Conservation (phyloP, 2,329 filamentous ascomycete species). For the Botrytis fabae region DNA sequence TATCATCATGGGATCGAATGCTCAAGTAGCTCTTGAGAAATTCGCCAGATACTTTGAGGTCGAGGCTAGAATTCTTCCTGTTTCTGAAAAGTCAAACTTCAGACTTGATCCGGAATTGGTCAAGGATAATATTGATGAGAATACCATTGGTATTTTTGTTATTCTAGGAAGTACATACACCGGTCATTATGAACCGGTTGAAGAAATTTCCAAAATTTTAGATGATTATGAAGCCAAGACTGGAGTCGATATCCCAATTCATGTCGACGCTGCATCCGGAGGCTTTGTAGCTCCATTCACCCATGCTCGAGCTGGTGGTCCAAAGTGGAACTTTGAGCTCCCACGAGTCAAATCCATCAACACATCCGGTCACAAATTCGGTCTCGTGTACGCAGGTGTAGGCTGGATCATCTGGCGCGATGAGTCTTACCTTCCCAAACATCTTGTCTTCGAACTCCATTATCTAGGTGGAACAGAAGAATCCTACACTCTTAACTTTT, state of each 20-base stretch:
- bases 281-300: conserved; percentile 64
- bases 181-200: conserved; percentile 71
- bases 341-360: conserved; percentile 68
- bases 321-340: conserved; percentile 64
- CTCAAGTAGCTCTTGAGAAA: conserved; percentile 72
- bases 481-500: conserved; percentile 72
- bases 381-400: conserved; percentile 65
- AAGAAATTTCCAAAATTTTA: conserved; percentile 64
- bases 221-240: conserved; percentile 62
- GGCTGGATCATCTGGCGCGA: conserved; percentile 73
- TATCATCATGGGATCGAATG: conserved; percentile 73
- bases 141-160: conserved; percentile 74
- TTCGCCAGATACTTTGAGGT: conserved; percentile 75
- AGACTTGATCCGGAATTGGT: conserved; percentile 64
- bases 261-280: conserved; percentile 62
- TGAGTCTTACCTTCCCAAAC: conserved; percentile 62
- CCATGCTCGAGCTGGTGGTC: conserved; percentile 53
- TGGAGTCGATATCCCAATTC: conserved; percentile 66
- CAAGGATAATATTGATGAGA: conserved; percentile 69
- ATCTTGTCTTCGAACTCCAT: conserved; percentile 67
- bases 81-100: conserved; percentile 60
- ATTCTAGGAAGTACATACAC: conserved; percentile 74
- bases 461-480: conserved; percentile 73
- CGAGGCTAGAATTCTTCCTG: conserved; percentile 64
- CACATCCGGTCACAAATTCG: conserved; percentile 61